A percentile compares a stretch with the other conserved stretches of the same genome.
Conservation (phyloP, 306 rosid genomes). For the Ammopiptanthus mongolicus region DNA sequence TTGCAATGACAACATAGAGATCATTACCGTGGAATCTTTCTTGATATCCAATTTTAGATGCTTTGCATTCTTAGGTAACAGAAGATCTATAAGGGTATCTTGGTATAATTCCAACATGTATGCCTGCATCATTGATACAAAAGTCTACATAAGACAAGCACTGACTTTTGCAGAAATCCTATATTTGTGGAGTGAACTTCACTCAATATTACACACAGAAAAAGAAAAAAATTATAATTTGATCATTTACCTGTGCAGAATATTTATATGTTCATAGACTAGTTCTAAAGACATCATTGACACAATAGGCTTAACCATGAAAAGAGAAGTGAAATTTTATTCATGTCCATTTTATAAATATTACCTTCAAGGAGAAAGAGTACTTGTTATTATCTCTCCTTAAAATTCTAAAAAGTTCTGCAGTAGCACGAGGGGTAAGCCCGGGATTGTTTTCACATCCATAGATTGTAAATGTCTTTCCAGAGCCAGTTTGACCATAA, state of each 20-base stretch:
- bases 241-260: background rate
- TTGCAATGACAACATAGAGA: background rate
- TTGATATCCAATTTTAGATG: constrained; percentile 66
- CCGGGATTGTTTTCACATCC: constrained; percentile 79
- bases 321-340: background rate
- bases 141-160: background rate
- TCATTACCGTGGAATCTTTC: constrained; percentile 68
- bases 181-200: background rate
- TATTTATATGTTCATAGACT: background rate
- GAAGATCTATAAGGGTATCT: constrained; percentile 81
- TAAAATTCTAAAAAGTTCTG: constrained; percentile 76
- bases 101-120: constrained; percentile 89
- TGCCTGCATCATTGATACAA: constrained; percentile 45
- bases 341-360: background rate
- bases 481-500: constrained; percentile 98
- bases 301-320: background rate
- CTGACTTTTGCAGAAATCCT: background rate
- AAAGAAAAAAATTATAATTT: background rate
- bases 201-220: background rate
- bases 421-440: constrained; percentile 82
- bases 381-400: constrained; percentile 73
- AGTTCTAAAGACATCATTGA: background rate
- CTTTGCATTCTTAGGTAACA: constrained; percentile 65
- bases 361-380: constrained; percentile 85
- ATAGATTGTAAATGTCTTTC: constrained; percentile 91